Evolutionary conservation across 176 grass and related monocot genomes (phyloP), one percentile per base, ranked within the genome.

Genomic region (Hsuehochloa calcarea): DNA sequence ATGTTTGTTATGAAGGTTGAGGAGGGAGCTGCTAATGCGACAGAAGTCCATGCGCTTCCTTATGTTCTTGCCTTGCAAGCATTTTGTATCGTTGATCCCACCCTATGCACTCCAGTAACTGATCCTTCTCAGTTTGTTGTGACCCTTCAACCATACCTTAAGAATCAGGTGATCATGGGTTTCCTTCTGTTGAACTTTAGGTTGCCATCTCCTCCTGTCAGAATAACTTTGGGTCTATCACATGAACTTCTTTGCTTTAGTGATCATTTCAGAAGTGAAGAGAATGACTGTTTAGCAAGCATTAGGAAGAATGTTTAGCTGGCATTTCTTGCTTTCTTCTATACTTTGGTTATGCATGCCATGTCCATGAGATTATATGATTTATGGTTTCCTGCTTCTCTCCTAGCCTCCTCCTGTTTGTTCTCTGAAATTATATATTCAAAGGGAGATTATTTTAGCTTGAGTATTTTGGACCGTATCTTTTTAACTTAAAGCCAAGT

Each of bases 111-210:
- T 72, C 97, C 97, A 88, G 88, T 70, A 81, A 96, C 93, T 23
- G 91, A 99, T 72, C 97, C 92, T 89, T 96, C 93, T 68, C 94
- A 99, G 83, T 99, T 99, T 89, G 93, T 99, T 72, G 94, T 94
- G 70, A 99, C 97, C 7, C 97, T 99, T 86, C 93, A 96, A 83
- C 97, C 97, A 69, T 99, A 99, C 84, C 90, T 99, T 87, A 99
- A 96, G 80, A 94, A 90, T 88, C 93, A 94, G 97, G 97, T 99
- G 74, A 84, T 60, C 63, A 70, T 74, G 26, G 41, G 6, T 70
- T 87, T 87, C 31, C 61, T 65, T 79, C 62, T 17, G 52, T 87
- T 26, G 69, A 74, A 61, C 17, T 84, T 69, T 58, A 65, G 15
- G 22, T 67, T 75, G 41, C 39, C 60, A 68, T 84, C 16, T 89